These are phyloP conservation scores for Lojkania enalia DNA, from an alignment of 2,329 filamentous ascomycete species.

Conservation along the genomic window DNA sequence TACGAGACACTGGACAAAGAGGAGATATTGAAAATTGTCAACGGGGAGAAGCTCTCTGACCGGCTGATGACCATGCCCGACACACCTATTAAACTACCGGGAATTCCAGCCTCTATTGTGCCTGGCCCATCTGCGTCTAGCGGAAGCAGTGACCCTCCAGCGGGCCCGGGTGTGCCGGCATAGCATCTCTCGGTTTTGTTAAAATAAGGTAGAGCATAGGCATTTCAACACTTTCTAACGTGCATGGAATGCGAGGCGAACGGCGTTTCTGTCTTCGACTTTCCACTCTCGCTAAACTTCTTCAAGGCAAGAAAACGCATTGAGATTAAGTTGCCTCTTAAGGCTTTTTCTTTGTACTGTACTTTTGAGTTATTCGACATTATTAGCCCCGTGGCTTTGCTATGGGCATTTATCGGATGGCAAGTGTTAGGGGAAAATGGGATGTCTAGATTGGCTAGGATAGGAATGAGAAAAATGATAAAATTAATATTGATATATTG, in stretches of 20 bases:
- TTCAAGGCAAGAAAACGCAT: too few species aligned
- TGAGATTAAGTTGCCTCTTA: too few species aligned
- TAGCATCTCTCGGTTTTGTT: too few species aligned
- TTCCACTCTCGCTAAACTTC: constrained; percentile 10
- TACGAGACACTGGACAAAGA: constrained; percentile 90
- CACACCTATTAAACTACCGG: constrained; percentile 70
- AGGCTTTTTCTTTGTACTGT: not conserved
- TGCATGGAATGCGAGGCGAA: constrained; percentile 12
- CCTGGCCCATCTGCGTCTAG: not conserved
- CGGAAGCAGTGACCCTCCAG: not conserved
- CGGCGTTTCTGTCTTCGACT: constrained; percentile 11
- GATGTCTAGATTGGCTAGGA: constrained; percentile 9
- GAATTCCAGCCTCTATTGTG: constrained; percentile 32
- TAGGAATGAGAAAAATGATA: constrained; percentile 2
- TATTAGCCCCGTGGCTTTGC: too few species aligned
- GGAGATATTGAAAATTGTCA: constrained; percentile 88
- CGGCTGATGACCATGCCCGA: constrained; percentile 63
- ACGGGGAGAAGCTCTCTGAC: constrained; percentile 76
- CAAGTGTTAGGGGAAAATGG: constrained; percentile 2
- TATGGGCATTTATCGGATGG: not conserved
- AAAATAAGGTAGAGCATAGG: constrained; percentile 5
- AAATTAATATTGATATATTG: too few species aligned
- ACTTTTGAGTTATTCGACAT: not conserved
- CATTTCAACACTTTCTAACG: constrained; percentile 4
- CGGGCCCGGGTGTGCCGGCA: constrained; percentile 22